phyloP scores from a whole-genome alignment of 805 yeast species.

The Yamadazyma sp. region DNA sequence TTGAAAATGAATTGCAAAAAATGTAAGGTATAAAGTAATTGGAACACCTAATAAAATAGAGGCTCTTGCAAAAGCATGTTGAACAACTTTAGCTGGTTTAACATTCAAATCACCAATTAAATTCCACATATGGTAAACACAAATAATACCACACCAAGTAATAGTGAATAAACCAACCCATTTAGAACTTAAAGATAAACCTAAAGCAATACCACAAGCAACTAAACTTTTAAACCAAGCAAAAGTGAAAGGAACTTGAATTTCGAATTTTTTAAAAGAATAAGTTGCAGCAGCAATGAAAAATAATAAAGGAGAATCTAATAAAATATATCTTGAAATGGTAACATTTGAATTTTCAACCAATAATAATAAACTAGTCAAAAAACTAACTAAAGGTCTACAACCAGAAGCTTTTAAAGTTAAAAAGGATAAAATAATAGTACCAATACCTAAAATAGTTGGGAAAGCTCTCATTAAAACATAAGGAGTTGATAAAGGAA shows the following conservation, averaged over 20 bases:
- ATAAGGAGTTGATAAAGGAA: conserved; percentile 61
- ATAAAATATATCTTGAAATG: conserved; percentile 68
- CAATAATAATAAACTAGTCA: conserved; percentile 54
- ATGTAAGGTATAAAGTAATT: conserved; percentile 47
- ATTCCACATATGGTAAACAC: conserved; percentile 66
- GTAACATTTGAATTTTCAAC: conserved; percentile 70
- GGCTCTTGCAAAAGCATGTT: conserved; percentile 52
- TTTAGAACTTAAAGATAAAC: conserved; percentile 70
- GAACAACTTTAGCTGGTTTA: conserved; percentile 38
- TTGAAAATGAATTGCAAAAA: conserved; percentile 63
- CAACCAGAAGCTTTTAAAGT: conserved; percentile 74
- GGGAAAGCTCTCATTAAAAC: conserved; percentile 68
- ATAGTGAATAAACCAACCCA: conserved; percentile 85
- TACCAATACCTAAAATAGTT: conserved; percentile 64
- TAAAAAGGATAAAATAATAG: conserved; percentile 61
- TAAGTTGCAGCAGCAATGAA: conserved; percentile 72
- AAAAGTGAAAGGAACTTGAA: conserved; percentile 56
- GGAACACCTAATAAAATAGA: conserved; percentile 58
- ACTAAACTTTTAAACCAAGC: conserved; percentile 59
- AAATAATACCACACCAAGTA: conserved; percentile 69
- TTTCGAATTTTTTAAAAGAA: conserved; percentile 63
- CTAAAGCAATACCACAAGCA: conserved; percentile 67
- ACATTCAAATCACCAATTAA: conserved; percentile 66
- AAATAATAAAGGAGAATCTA: conserved; percentile 74
- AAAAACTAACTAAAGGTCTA: conserved; percentile 57